Base-by-base conservation (phyloP, 148 eudicot genomes). In the Persicaria maculosa region DNA sequence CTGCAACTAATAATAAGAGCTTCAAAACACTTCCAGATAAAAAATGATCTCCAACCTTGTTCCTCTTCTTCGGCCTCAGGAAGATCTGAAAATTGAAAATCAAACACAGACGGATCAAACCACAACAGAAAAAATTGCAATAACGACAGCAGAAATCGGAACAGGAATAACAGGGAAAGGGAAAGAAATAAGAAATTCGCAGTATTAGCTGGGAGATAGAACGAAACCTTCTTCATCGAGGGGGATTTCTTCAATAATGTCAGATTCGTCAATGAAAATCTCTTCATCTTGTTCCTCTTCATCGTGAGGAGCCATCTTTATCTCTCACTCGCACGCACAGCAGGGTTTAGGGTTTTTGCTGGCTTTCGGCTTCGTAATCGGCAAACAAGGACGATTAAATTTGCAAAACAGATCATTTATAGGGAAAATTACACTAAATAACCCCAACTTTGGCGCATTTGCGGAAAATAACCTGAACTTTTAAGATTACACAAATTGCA, bases 21-120 rank as follows among this genome's bases (percentile, higher is more conserved):
- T 25, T 16, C 8, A 43, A 45, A 31, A 31, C 40, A 31, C 40
- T 31, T 31, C 72, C 44, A 72, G 79, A 82, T 80, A 5, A 77
- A n/a, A 47, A 40, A 31, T 31, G 6, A 36, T 77, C 76, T 70
- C 80, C 83, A 70, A 65, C 85, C 74, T 82, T 84, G 57, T 11
- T 68, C 76, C 40, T 78, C 81, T 44, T 82, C 85, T 70, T 85
- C 87, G 9, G 72, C 87, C 47, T 85, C 85, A 54, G 87, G 85
- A 31, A 85, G 85, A 59, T 85, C 87, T 85, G 73, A 57, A 57
- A 75, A 50, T 54, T 17, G 68, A 70, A 40, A 40, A 15, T 47
- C 46, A 71, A 72, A 0, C 44, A 20, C n/a, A 31, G 12, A 36
- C 45, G 8, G 11, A 48, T 71, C 12, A 46, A 45, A 67, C 14